phyloP scores from a whole-genome alignment of 805 yeast species.

The Yueomyces sp. region DNA sequence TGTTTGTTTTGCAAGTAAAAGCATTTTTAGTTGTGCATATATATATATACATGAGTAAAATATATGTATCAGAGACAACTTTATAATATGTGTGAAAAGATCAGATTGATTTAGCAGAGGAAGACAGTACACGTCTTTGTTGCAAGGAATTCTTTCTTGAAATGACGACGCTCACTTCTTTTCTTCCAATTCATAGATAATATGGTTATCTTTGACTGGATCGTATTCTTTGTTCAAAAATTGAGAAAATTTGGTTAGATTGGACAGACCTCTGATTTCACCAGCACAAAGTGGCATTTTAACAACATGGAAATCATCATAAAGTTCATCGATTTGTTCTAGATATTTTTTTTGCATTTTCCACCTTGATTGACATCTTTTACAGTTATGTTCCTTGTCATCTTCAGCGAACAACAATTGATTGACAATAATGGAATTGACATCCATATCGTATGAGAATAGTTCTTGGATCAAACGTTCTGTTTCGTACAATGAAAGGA shows the following conservation, averaged over 20 bases:
- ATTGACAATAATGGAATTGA: constrained; percentile 89
- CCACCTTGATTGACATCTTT: constrained; percentile 84
- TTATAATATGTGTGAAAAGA: too few species aligned
- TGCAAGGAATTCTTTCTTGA: too few species aligned
- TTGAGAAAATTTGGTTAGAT: constrained; percentile 70
- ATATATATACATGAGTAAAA: too few species aligned
- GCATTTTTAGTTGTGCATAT: too few species aligned
- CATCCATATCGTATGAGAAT: constrained; percentile 90
- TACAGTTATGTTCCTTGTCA: constrained; percentile 60
- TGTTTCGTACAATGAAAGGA: constrained; percentile 88
- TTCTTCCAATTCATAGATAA: constrained; percentile 25
- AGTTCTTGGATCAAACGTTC: constrained; percentile 96
- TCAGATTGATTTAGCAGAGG: too few species aligned
- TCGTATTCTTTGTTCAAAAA: constrained; percentile 69
- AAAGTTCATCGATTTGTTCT: constrained; percentile 89
- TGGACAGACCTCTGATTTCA: constrained; percentile 88
- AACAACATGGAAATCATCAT: constrained; percentile 93
- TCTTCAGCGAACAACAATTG: constrained; percentile 76
- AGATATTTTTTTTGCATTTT: constrained; percentile 92
- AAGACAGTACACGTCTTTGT: too few species aligned
- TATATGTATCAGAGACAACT: too few species aligned
- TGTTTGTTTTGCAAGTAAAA: too few species aligned
- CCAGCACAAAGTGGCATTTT: constrained; percentile 91
- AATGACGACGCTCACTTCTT: constrained; percentile 5
- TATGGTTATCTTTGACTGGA: constrained; percentile 39